Conservation (phyloP, 2,329 filamentous ascomycete genomes). For the Colletotrichum brevisporum region DNA sequence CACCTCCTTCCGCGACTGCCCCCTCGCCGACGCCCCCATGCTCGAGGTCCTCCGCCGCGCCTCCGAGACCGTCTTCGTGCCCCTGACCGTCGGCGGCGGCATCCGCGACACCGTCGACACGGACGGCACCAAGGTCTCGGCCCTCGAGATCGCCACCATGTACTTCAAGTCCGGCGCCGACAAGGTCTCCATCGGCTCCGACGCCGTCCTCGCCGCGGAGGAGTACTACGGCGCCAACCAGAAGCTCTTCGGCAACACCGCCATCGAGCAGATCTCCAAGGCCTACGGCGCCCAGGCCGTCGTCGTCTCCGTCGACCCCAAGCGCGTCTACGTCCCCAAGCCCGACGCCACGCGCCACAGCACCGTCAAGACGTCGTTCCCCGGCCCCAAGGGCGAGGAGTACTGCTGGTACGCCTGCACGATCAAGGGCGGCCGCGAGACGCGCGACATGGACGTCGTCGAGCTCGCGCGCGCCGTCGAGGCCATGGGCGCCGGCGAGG, state of each 20-base stretch:
- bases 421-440: conserved; percentile 94
- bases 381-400: conserved; percentile 81
- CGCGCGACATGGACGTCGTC: conserved; percentile 92
- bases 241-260: conserved; percentile 83
- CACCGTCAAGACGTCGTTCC: conserved; percentile 78
- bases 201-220: conserved; percentile 93
- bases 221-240: conserved; percentile 83
- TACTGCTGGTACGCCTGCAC: conserved; percentile 99
- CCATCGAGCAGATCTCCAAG: conserved; percentile 93
- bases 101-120: conserved; percentile 94
- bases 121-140: conserved; percentile 87
- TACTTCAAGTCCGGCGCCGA: conserved; percentile 98
- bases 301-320: conserved; percentile 94
- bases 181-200: conserved; percentile 96
- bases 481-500: conserved; percentile 95
- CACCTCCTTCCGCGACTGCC: conserved; percentile 96
- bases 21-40: conserved; percentile 93
- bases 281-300: conserved; percentile 98
- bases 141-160: conserved; percentile 92
- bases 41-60: conserved; percentile 90
- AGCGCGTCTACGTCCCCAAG: conserved; percentile 87
- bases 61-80: conserved; percentile 94
- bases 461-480: conserved; percentile 92
- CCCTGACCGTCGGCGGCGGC: conserved; percentile 93
- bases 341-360: conserved; percentile 79